Evolutionary conservation across 1,284 basidiomycete species (phyloP).

Genomic region (Austroboletus olivaceoglutinosus): DNA sequence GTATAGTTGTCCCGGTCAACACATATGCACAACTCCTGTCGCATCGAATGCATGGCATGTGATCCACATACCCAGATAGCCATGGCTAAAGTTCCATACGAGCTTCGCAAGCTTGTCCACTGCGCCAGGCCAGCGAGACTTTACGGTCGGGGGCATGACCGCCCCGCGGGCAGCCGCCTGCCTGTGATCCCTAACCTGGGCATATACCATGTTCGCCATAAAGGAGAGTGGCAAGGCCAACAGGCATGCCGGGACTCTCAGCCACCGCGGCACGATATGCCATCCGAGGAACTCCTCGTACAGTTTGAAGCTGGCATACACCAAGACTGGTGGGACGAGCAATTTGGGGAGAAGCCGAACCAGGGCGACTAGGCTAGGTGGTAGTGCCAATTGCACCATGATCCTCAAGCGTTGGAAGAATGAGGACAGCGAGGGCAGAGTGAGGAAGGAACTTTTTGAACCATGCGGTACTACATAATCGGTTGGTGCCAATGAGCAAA

Average conservation of each 20-base stretch:
- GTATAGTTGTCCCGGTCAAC: too few species aligned
- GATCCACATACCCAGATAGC: constrained; percentile 30
- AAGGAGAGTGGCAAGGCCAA: constrained; percentile 30
- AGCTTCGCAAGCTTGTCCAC: constrained; percentile 31
- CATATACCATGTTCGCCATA: constrained; percentile 19
- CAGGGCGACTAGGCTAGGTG: constrained; percentile 33
- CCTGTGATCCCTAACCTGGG: constrained; percentile 23
- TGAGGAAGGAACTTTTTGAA: too few species aligned
- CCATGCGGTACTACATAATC: too few species aligned
- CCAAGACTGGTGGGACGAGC: constrained; percentile 16
- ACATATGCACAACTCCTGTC: constrained; percentile 17
- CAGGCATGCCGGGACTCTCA: constrained; percentile 17
- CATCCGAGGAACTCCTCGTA: constrained; percentile 3
- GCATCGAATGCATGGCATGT: too few species aligned
- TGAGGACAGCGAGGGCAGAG: too few species aligned
- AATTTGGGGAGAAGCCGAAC: constrained; percentile 25
- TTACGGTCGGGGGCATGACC: constrained; percentile 27
- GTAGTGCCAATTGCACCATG: constrained; percentile 4
- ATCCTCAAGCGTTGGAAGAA: too few species aligned
- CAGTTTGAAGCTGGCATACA: constrained; percentile 13
- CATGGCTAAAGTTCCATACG: constrained; percentile 31
- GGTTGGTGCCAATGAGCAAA: too few species aligned
- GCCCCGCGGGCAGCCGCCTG: constrained; percentile 36
- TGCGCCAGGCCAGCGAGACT: constrained; percentile 32
- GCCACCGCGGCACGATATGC: constrained; percentile 12